Percentiles rank a stretch among this genome's conserved stretches.
Evolutionary conservation across 768 basidiomycete species (phyloP).

Genomic region (Chalciporus piperatus): DNA sequence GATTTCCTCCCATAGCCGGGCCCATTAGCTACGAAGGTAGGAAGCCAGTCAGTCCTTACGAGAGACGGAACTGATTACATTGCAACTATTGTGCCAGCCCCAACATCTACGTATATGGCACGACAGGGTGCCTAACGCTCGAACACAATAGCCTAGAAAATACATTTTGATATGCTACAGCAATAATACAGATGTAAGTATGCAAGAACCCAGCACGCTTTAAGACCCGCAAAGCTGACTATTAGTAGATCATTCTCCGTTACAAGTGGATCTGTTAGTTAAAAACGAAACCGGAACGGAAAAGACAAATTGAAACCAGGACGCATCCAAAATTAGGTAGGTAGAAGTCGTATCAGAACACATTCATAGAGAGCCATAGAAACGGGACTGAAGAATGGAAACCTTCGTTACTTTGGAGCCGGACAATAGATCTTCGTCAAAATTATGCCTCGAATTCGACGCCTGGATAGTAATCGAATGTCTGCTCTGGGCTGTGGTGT

Average conservation of each 20-base stretch:
- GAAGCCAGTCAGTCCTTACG: too few relatives aligned
- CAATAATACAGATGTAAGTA: conserved; percentile 12
- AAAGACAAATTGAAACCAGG: not conserved
- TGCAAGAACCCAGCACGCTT: conserved; percentile 1
- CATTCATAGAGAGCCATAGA: conserved; percentile 9
- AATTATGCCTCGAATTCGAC: conserved; percentile 17
- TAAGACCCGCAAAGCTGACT: conserved; percentile 7
- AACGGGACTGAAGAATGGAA: conserved; percentile 1
- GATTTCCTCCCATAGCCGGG: not conserved
- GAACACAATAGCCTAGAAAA: conserved; percentile 14
- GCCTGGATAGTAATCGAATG: conserved; percentile 31
- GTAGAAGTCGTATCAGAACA: conserved; percentile 17
- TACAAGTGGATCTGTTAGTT: conserved; percentile 3
- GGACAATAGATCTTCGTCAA: not conserved
- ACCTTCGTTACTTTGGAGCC: not conserved
- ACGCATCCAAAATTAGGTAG: conserved; percentile 2
- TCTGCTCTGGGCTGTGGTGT: conserved; percentile 22
- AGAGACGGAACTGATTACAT: not conserved
- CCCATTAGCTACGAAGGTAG: not conserved
- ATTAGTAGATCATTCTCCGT: conserved; percentile 2
- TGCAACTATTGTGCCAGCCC: not conserved
- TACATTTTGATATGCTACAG: conserved; percentile 26
- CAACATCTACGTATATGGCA: not conserved
- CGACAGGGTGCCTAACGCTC: not conserved
- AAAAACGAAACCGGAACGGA: conserved; percentile 1